Conservation (phyloP, 345 rosid genomes). For the Brassica juncea region DNA sequence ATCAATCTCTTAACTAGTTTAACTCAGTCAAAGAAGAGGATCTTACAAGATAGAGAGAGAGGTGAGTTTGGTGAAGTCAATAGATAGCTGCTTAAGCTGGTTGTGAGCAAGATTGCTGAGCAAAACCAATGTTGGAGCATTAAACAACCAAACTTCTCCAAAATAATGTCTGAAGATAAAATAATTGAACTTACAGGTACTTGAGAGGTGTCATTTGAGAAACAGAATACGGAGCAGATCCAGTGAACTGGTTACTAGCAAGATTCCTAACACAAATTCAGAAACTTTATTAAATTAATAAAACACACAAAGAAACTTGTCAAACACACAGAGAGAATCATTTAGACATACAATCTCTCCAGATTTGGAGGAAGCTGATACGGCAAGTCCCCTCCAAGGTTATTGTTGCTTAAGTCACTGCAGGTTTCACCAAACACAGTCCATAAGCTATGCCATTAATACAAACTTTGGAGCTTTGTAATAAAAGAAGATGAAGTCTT, state of each 20-base stretch:
- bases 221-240: constrained; percentile 54
- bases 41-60: constrained; percentile 82
- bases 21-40: constrained; percentile 14
- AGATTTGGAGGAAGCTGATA: constrained; percentile 62
- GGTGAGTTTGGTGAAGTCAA: constrained; percentile 67
- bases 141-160: constrained; percentile 10
- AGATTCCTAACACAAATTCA: constrained; percentile 60
- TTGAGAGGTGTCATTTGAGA: constrained; percentile 59
- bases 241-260: constrained; percentile 71
- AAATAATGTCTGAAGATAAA: constrained; percentile 16
- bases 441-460: neutral
- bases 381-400: constrained; percentile 61
- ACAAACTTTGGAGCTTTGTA: constrained; percentile 22
- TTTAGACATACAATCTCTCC: constrained; percentile 60
- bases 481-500: constrained; percentile 39
- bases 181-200: constrained; percentile 65
- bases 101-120: constrained; percentile 82
- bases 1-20: neutral
- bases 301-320: neutral
- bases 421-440: constrained; percentile 32
- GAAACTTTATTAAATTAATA: too few species aligned
- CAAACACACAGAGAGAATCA: constrained; percentile 3
- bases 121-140: constrained; percentile 19
- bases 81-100: constrained; percentile 62
- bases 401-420: constrained; percentile 89